Evolutionary conservation across 345 rosid genomes (phyloP).

Genomic region (Linum tenue): DNA sequence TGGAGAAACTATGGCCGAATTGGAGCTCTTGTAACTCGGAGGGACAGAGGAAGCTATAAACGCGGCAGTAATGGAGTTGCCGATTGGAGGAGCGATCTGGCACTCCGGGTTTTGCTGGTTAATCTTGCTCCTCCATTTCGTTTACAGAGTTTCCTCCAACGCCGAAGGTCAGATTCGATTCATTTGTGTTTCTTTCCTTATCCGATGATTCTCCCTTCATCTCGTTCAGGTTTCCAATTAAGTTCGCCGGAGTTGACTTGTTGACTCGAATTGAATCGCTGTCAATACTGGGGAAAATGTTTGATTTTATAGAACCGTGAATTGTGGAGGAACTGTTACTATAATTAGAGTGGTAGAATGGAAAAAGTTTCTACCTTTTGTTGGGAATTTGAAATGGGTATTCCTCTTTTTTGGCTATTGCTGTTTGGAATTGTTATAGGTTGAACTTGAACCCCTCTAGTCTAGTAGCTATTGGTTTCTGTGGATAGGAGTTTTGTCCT

Average conservation of each 20-base stretch:
- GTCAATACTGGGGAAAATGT: no score
- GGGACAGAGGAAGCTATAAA: neutral
- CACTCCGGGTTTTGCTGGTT: conserved; percentile 29
- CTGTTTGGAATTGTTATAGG: neutral
- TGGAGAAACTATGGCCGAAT: neutral
- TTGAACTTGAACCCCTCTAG: no score
- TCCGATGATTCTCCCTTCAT: neutral
- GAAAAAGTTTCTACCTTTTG: neutral
- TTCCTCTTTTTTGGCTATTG: neutral
- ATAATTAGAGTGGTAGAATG: neutral
- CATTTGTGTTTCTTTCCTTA: neutral
- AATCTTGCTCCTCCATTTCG: conserved; percentile 35
- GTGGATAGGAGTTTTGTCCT: no score
- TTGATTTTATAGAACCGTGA: neutral
- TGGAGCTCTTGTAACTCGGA: neutral
- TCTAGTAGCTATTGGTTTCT: neutral
- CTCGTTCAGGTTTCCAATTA: neutral
- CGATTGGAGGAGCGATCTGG: conserved; percentile 22
- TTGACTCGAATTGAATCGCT: neutral
- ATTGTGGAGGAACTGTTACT: neutral
- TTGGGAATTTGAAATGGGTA: neutral
- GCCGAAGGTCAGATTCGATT: conserved; percentile 46
- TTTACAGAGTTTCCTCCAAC: conserved; percentile 48
- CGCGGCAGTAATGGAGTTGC: neutral
- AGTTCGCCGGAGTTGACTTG: neutral